A percentile compares a stretch with the other conserved stretches of the same genome.
These are phyloP conservation scores for Fusarium floridanum DNA, from an alignment of 2,329 filamentous ascomycete species.

Conservation along the genomic window DNA sequence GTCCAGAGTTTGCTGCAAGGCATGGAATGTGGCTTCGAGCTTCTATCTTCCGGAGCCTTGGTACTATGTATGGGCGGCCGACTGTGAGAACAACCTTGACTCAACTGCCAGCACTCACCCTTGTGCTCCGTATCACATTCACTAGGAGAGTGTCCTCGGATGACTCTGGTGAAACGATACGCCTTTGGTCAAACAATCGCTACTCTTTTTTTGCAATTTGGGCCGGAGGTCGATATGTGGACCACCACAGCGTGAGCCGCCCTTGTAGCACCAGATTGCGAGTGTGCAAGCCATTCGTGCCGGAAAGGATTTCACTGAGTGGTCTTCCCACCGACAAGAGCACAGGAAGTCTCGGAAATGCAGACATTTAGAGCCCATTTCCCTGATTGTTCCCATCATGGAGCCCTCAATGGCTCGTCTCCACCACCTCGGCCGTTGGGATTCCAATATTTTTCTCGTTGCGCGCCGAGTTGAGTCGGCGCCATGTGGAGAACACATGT, in stretches of 20 bases:
- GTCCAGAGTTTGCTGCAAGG: conserved; percentile 11
- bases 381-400: conserved; percentile 24
- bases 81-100: neutral
- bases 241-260: neutral
- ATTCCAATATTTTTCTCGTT: conserved; percentile 21
- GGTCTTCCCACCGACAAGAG: neutral
- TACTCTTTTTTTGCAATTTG: neutral
- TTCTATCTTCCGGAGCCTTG: conserved; percentile 19
- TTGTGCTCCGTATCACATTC: neutral
- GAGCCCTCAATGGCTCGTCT: conserved; percentile 10
- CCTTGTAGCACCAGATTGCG: neutral
- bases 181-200: neutral
- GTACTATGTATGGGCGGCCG: conserved; percentile 12
- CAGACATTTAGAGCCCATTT: conserved; percentile 15
- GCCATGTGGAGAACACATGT: conserved; percentile 41
- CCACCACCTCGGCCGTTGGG: conserved; percentile 33
- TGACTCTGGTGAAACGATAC: conserved; percentile 3
- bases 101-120: neutral
- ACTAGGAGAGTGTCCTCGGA: conserved; percentile 9
- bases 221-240: neutral
- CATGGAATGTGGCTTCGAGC: conserved; percentile 4
- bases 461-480: conserved; percentile 42
- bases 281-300: neutral
- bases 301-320: neutral
- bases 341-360: conserved; percentile 3